These are phyloP conservation scores for Pseudogymnoascus sp. DNA, from an alignment of 2,329 filamentous ascomycete species.

Conservation along the genomic window DNA sequence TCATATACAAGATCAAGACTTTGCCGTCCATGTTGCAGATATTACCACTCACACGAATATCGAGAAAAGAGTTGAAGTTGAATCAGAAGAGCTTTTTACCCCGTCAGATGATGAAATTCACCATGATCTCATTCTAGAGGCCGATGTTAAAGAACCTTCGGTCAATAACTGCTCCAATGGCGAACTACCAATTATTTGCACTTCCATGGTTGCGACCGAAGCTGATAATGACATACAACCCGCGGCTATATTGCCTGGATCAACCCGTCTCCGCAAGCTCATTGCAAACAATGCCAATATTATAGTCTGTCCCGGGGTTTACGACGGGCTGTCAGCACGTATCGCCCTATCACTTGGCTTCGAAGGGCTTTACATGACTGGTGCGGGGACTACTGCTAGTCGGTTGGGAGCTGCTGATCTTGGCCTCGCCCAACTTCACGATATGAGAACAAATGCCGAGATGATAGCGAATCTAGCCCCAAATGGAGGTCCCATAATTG, in stretches of 20 bases:
- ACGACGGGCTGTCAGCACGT: conserved; percentile 60
- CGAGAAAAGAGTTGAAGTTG: not conserved
- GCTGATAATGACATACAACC: not conserved
- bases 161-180: not conserved
- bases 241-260: not conserved
- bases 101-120: not conserved
- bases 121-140: not conserved
- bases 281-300: conserved; percentile 22
- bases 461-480: conserved; percentile 47
- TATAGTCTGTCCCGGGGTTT: conserved; percentile 58
- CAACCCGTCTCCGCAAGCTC: not conserved
- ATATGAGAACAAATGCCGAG: conserved; percentile 46
- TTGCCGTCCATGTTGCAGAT: not conserved
- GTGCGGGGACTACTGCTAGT: conserved; percentile 43
- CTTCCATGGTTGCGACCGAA: not conserved
- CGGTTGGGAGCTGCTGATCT: conserved; percentile 43
- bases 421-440: conserved; percentile 43
- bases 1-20: not conserved
- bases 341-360: conserved; percentile 58
- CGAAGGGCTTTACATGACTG: conserved; percentile 61
- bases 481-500: conserved; percentile 40
- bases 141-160: not conserved
- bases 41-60: not conserved
- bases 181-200: not conserved
- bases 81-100: not conserved